These are phyloP conservation scores for Colletotrichum zoysiae DNA, from an alignment of 2,329 filamentous ascomycete species.

Conservation along the genomic window DNA sequence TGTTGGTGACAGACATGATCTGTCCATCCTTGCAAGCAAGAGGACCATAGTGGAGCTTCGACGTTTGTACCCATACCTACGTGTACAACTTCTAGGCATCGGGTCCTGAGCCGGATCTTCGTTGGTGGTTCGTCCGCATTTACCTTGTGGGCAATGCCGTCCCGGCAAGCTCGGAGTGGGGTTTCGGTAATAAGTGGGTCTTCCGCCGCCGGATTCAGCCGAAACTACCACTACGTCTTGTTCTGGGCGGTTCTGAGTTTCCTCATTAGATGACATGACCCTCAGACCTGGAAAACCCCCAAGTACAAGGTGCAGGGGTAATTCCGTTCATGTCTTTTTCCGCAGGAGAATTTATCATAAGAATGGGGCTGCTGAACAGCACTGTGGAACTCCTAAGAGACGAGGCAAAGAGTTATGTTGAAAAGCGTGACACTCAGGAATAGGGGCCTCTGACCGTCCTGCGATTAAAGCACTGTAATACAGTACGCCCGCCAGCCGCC, in stretches of 20 bases:
- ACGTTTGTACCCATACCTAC: constrained; percentile 22
- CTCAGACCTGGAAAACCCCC: background rate
- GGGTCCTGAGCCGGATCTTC: constrained; percentile 9
- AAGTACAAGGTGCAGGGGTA: too few species aligned
- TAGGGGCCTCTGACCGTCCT: too few species aligned
- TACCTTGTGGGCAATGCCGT: constrained; percentile 5
- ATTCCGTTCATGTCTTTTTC: background rate
- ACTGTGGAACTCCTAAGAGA: background rate
- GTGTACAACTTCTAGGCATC: background rate
- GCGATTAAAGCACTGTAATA: background rate
- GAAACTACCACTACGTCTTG: background rate
- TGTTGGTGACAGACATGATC: constrained; percentile 36
- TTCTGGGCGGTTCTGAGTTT: background rate
- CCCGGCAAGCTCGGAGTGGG: constrained; percentile 23
- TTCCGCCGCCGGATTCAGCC: constrained; percentile 10
- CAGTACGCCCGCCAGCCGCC: background rate
- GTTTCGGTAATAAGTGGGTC: background rate
- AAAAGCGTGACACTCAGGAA: background rate
- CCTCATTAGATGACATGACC: background rate
- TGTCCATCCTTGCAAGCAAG: constrained; percentile 31
- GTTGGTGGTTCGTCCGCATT: background rate
- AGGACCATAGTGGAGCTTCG: constrained; percentile 28
- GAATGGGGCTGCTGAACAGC: background rate
- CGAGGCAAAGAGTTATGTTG: background rate
- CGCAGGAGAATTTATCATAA: background rate